Evolutionary conservation across 2,329 filamentous ascomycete genomes (phyloP).

Genomic region (Scopulariopsis brevicaulis): DNA sequence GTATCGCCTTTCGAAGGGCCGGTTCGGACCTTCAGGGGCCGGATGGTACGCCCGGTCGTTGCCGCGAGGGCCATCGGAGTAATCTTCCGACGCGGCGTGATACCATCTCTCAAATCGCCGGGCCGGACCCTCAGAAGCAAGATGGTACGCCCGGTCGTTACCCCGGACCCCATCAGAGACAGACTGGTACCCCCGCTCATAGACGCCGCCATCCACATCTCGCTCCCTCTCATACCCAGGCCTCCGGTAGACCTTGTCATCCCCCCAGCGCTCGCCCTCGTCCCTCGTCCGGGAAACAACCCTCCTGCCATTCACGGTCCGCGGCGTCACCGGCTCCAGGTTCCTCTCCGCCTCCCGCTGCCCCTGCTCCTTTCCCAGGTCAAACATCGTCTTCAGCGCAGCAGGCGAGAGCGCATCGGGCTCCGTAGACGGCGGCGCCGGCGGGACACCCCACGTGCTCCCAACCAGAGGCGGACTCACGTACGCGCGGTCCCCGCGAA

Average conservation of each 20-base stretch:
- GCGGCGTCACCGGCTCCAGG: background rate
- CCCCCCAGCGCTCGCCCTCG: background rate
- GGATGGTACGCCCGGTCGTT: too few relatives aligned
- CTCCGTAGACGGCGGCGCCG: background rate
- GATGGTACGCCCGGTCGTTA: too few relatives aligned
- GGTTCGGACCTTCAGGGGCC: background rate
- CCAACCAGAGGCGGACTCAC: background rate
- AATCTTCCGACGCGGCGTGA: background rate
- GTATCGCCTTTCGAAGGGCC: background rate
- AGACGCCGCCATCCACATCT: too few relatives aligned
- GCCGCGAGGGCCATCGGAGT: background rate
- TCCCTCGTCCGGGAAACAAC: background rate
- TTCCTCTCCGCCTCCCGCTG: constrained; percentile 11
- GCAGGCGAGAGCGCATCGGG: background rate
- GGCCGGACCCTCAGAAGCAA: background rate
- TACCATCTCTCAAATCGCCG: background rate
- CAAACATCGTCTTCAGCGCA: background rate
- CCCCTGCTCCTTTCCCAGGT: background rate
- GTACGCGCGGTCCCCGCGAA: background rate
- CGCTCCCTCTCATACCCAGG: too few relatives aligned
- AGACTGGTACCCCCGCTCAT: too few relatives aligned
- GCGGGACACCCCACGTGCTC: background rate
- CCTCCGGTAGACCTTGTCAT: background rate
- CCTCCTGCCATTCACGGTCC: background rate
- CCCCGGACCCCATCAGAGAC: background rate